Conservation (phyloP, 345 rosid genomes). For the Rhizophora apiculata region DNA sequence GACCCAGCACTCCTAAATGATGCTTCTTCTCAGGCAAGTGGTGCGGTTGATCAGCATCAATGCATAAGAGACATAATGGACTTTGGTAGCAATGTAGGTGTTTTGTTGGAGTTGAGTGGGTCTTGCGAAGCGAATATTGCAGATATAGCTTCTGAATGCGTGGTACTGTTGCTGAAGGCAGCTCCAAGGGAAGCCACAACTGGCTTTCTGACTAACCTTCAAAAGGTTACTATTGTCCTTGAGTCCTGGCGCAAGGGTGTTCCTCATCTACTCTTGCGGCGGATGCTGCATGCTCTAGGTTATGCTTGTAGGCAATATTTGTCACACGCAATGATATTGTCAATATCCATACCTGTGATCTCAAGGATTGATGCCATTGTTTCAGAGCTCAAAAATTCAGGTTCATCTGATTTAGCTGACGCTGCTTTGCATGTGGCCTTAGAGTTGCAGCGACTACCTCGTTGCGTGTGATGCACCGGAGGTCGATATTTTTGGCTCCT, state of each 20-base stretch:
- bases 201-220: conserved; percentile 76
- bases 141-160: conserved; percentile 83
- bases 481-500: conserved; percentile 11
- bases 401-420: conserved; percentile 42
- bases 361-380: conserved; percentile 55
- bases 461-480: conserved; percentile 36
- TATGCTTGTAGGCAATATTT: conserved; percentile 77
- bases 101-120: conserved; percentile 56
- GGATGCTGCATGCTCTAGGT: conserved; percentile 73
- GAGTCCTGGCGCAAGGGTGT: conserved; percentile 52
- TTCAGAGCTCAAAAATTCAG: conserved; percentile 62
- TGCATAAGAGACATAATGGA: conserved; percentile 73
- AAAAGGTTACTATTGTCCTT: conserved; percentile 58
- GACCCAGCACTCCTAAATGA: conserved; percentile 66
- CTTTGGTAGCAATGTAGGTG: conserved; percentile 66
- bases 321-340: conserved; percentile 81
- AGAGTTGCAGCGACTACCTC: conserved; percentile 79
- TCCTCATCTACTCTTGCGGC: conserved; percentile 50
- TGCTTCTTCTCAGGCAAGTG: conserved; percentile 36
- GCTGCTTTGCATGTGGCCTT: conserved; percentile 54
- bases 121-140: conserved; percentile 46
- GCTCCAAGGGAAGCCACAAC: conserved; percentile 93
- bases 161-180: conserved; percentile 63
- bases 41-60: conserved; percentile 48
- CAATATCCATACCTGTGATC: conserved; percentile 60